phyloP scores from a whole-genome alignment of 2,329 filamentous ascomycete genomes.

The Atkinsonella texensis region DNA sequence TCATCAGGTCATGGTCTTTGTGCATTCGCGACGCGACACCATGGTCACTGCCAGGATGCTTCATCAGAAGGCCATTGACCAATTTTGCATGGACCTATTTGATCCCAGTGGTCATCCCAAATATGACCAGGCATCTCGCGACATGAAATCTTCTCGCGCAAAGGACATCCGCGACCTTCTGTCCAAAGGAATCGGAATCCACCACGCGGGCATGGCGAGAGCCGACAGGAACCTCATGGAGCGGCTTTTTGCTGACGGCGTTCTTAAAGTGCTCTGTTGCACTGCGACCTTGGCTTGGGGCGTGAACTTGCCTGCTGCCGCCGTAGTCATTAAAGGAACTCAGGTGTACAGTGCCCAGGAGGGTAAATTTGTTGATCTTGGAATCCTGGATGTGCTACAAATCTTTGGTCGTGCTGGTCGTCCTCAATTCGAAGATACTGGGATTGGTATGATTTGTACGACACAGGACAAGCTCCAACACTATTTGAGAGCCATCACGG shows the following conservation, averaged over 20 bases:
- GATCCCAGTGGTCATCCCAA: slow-evolving; percentile 67
- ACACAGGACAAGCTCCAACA: slow-evolving; percentile 87
- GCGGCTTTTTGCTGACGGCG: slow-evolving; percentile 75
- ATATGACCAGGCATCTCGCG: slow-evolving; percentile 67
- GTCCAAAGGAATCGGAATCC: slow-evolving; percentile 82
- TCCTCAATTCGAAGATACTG: slow-evolving; percentile 93
- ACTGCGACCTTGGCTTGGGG: slow-evolving; percentile 97
- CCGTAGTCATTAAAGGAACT: slow-evolving; percentile 95
- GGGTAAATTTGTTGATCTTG: slow-evolving; percentile 91
- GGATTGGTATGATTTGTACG: slow-evolving; percentile 97
- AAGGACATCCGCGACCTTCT: slow-evolving; percentile 81
- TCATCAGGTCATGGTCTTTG: slow-evolving; percentile 99
- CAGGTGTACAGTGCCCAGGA: slow-evolving; percentile 95
- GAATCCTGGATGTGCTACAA: slow-evolving; percentile 91
- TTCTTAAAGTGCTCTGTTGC: slow-evolving; percentile 96
- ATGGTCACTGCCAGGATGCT: slow-evolving; percentile 77
- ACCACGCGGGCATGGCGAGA: slow-evolving; percentile 93
- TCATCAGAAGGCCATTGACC: slow-evolving; percentile 73
- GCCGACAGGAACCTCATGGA: slow-evolving; percentile 95
- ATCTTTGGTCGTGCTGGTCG: slow-evolving; percentile 97
- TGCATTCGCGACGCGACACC: slow-evolving; percentile 92
- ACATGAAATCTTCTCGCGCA: slow-evolving; percentile 77
- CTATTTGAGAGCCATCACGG: slow-evolving; percentile 84
- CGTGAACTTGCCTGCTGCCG: slow-evolving; percentile 93
- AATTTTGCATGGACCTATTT: slow-evolving; percentile 69